These are phyloP conservation scores for Rhynchosporium graminicola DNA, from an alignment of 2,329 filamentous ascomycete genomes.

Conservation along the genomic window DNA sequence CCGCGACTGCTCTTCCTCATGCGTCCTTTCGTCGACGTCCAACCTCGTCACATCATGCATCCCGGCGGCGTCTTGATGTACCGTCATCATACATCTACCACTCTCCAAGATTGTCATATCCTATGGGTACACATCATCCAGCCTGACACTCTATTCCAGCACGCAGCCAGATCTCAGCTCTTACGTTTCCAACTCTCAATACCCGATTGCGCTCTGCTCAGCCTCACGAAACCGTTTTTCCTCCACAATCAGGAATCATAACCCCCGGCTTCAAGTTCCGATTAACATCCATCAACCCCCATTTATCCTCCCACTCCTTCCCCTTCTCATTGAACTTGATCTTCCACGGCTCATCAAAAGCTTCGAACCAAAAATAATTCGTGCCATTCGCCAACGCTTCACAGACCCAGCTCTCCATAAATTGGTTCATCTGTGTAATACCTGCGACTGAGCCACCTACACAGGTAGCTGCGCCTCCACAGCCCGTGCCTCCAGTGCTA, in stretches of 20 bases:
- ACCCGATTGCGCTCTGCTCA: not conserved
- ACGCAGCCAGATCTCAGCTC: not conserved
- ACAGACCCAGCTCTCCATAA: constrained; percentile 86
- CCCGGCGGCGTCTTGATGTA: too few species aligned
- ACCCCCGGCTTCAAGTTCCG: constrained; percentile 82
- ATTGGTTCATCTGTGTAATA: constrained; percentile 77
- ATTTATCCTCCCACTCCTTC: constrained; percentile 90
- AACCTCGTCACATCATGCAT: not conserved
- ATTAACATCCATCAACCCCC: constrained; percentile 86
- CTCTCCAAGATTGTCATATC: not conserved
- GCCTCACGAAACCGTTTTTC: constrained; percentile 49
- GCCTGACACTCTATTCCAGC: not conserved
- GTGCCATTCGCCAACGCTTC: constrained; percentile 77
- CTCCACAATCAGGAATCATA: constrained; percentile 83
- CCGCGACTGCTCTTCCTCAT: not conserved
- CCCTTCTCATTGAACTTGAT: constrained; percentile 64
- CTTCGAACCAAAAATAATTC: constrained; percentile 96
- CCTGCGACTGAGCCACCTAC: constrained; percentile 72
- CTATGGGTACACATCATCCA: not conserved
- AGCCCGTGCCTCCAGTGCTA: constrained; percentile 75
- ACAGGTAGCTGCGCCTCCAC: constrained; percentile 62
- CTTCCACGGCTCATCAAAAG: constrained; percentile 98
- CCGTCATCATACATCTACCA: not conserved
- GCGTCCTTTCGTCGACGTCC: not conserved
- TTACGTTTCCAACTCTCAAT: not conserved